These are phyloP conservation scores for Nasturtium officinale DNA, from an alignment of 345 rosid species.

Conservation along the genomic window DNA sequence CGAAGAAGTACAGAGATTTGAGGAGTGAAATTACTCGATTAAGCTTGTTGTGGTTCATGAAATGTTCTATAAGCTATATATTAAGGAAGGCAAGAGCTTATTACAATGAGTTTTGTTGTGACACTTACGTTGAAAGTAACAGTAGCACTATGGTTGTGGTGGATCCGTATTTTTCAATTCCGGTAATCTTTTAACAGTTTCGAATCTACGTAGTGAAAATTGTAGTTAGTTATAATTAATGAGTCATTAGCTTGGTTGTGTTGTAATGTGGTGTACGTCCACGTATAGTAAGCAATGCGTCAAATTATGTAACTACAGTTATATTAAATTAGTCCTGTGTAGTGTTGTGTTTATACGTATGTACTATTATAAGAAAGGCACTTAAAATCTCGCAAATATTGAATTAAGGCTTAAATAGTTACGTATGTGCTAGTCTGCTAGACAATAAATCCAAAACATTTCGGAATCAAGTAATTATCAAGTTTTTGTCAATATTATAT, in stretches of 20 bases:
- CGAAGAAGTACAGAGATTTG: neutral
- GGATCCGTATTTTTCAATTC: slow-evolving; percentile 55
- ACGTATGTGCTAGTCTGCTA: neutral
- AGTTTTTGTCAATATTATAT: too few species aligned
- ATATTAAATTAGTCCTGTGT: neutral
- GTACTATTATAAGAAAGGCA: slow-evolving; percentile 4
- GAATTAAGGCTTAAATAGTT: too few species aligned
- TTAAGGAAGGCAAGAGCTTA: slow-evolving; percentile 53
- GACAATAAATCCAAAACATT: neutral
- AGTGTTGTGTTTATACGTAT: neutral
- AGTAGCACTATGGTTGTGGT: slow-evolving; percentile 17
- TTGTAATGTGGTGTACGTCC: slow-evolving; percentile 30
- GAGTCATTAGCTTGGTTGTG: neutral
- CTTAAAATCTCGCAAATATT: neutral
- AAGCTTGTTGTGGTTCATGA: slow-evolving; percentile 44
- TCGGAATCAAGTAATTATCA: neutral
- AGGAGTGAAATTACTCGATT: slow-evolving; percentile 36
- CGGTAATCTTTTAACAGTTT: slow-evolving; percentile 22
- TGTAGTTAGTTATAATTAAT: neutral
- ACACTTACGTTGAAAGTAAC: slow-evolving; percentile 24
- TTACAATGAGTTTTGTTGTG: slow-evolving; percentile 50
- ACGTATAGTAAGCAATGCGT: slow-evolving; percentile 18
- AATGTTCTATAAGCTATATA: slow-evolving; percentile 47
- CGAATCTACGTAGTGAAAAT: neutral
- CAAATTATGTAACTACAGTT: slow-evolving; percentile 1